A percentile compares a stretch with the other conserved stretches of the same genome.
Conservation (phyloP, 106 monocot species). For the Allium sativum region DNA sequence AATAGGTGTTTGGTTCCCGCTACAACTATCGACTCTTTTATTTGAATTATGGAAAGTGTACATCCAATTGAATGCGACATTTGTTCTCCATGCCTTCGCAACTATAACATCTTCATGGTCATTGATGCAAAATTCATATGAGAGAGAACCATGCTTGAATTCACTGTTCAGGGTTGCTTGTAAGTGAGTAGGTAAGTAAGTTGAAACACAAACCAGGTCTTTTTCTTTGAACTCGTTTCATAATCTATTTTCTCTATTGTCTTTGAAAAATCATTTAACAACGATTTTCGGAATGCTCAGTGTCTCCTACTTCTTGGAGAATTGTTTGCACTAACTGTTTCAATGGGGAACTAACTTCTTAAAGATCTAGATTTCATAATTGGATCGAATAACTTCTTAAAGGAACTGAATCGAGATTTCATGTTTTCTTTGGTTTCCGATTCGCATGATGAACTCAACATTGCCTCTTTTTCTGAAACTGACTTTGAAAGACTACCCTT, state of each 20-base stretch:
- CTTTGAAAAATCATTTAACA: constrained; percentile 43
- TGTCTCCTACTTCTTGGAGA: constrained; percentile 10
- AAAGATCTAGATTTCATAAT: constrained; percentile 84
- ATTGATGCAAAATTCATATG: constrained; percentile 58
- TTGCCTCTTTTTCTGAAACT: constrained; percentile 46
- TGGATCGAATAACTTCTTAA: constrained; percentile 60
- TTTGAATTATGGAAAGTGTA: constrained; percentile 71
- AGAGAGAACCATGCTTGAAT: constrained; percentile 23
- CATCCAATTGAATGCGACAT: constrained; percentile 63
- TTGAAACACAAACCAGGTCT: constrained; percentile 4
- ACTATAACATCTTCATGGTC: constrained; percentile 50
- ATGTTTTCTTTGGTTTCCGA: constrained; percentile 12
- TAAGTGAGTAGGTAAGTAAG: constrained; percentile 66
- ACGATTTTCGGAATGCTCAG: constrained; percentile 23
- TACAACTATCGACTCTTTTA: constrained; percentile 34
- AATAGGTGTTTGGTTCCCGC: constrained; percentile 19
- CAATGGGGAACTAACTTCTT: constrained; percentile 20
- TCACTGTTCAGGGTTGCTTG: constrained; percentile 54
- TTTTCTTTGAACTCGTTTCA: constrained; percentile 6
- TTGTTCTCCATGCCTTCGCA: constrained; percentile 63
- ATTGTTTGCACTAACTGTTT: constrained; percentile 10
- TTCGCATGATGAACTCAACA: constrained; percentile 11
- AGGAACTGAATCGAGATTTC: constrained; percentile 43
- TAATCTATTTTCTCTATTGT: constrained; percentile 10
- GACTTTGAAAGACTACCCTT: constrained; percentile 39